A percentile compares a stretch with the other conserved stretches of the same genome.
These are phyloP conservation scores for Oryza nivara DNA, from an alignment of 176 grass and related monocot genomes.

Conservation along the genomic window DNA sequence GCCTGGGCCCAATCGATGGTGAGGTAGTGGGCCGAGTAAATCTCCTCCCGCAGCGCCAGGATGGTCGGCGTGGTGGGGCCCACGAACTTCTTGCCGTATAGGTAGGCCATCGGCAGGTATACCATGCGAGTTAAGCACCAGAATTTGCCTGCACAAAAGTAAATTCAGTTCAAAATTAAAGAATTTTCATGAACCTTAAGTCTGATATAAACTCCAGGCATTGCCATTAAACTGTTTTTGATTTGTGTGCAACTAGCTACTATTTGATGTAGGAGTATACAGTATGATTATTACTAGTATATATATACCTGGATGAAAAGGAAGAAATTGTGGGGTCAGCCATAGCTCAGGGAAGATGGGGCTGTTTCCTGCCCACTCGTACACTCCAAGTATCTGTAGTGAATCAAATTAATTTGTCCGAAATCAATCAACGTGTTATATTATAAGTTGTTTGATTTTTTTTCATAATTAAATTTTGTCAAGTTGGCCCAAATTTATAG, in stretches of 20 bases:
- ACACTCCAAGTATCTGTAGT: constrained; percentile 54
- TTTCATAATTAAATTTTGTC: too few species aligned
- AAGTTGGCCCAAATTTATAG: too few species aligned
- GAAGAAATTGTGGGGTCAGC: constrained; percentile 41
- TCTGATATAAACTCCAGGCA: too few species aligned
- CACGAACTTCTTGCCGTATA: constrained; percentile 67
- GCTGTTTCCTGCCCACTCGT: constrained; percentile 62
- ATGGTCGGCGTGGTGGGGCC: constrained; percentile 54
- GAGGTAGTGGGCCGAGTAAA: constrained; percentile 26
- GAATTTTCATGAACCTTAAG: too few species aligned
- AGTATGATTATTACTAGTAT: too few species aligned
- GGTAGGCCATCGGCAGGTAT: constrained; percentile 75
- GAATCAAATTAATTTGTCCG: neutral
- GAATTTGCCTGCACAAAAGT: constrained; percentile 47
- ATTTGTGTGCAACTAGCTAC: too few species aligned
- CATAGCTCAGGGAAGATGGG: constrained; percentile 58
- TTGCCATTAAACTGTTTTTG: too few species aligned
- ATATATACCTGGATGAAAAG: constrained; percentile 48
- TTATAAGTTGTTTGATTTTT: too few species aligned
- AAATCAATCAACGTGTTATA: too few species aligned
- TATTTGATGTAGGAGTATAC: too few species aligned
- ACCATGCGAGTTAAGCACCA: constrained; percentile 73
- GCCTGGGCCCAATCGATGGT: constrained; percentile 57
- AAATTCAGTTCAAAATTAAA: neutral
- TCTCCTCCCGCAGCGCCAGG: constrained; percentile 50